phyloP scores from a whole-genome alignment of 2,329 filamentous ascomycete species.

The Neopestalotiopsis clavispora region DNA sequence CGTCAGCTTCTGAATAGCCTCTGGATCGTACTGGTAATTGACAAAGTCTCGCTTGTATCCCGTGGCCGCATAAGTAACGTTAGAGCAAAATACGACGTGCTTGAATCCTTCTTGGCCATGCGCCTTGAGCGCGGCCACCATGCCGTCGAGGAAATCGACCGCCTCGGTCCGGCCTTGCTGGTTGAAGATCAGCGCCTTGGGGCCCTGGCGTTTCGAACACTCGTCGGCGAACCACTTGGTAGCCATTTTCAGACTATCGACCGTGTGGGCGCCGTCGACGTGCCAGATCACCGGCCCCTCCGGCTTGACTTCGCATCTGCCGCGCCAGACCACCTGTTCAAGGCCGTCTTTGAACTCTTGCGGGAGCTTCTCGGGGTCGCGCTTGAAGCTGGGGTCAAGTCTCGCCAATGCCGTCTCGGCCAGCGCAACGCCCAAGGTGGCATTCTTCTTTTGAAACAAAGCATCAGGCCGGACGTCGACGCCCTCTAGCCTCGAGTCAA shows the following conservation, averaged over 20 bases:
- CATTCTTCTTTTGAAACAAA: constrained; percentile 63
- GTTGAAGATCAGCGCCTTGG: constrained; percentile 72
- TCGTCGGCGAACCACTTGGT: constrained; percentile 78
- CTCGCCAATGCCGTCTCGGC: constrained; percentile 54
- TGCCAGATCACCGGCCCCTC: constrained; percentile 74
- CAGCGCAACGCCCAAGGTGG: constrained; percentile 53
- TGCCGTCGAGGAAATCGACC: constrained; percentile 56
- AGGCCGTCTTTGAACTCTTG: constrained; percentile 73
- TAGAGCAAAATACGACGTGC: constrained; percentile 83
- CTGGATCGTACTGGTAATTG: constrained; percentile 58
- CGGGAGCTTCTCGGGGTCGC: constrained; percentile 49
- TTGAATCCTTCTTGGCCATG: constrained; percentile 57
- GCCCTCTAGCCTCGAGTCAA: constrained; percentile 49
- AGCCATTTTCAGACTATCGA: constrained; percentile 84
- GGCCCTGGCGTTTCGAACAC: constrained; percentile 32
- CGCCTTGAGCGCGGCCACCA: constrained; percentile 43
- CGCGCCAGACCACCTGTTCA: constrained; percentile 76
- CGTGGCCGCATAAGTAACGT: constrained; percentile 60
- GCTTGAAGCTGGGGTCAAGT: constrained; percentile 41
- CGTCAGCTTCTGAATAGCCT: constrained; percentile 55
- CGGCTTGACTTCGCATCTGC: constrained; percentile 71
- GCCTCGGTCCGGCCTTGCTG: constrained; percentile 21
- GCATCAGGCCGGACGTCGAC: constrained; percentile 58
- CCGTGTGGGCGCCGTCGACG: constrained; percentile 91
- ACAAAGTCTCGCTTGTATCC: constrained; percentile 63